Evolutionary conservation across 78 protist species (phyloP), one percentile per base, ranked within the genome.

Genomic region (Dictyostelium intermedium): DNA sequence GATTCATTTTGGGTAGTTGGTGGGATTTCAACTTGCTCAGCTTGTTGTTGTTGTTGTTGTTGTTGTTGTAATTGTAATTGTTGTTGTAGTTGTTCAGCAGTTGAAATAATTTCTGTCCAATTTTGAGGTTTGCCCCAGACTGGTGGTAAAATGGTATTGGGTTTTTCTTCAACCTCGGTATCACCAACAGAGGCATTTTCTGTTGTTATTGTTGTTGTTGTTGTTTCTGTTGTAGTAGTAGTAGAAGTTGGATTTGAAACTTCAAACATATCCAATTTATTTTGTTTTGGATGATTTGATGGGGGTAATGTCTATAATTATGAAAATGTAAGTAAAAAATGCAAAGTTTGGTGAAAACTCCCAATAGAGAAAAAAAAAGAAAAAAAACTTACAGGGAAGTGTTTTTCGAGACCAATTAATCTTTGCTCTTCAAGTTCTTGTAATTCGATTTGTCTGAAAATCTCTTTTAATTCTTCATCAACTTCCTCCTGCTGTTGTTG

Each of bases 371-470:
- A 60, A 5, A 32, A 70, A 32, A 27, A 10, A n/a, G 0, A 66
- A 10, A 1, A 13, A 13, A 39, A 37, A 84, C 83, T 35, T 86
- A 86, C 92, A 32, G 93, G 93, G 35, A 87, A 87, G 81, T 87
- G 93, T 79, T 87, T 87, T 79, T 77, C 86, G 1, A 60, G 25
- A 8, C 85, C 93, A 77, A 87, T 23, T 43, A 50, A n/a, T 78
- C 93, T 87, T 79, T 87, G 93, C 66, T 77, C 93, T 66, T 87
- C 93, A 34, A 87, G 8, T 77, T 87, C 93, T 43, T 87, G 93
- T 39, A 37, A 37, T 35, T 87, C 93, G 43, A 87, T 87, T 87
- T 87, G 85, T 78, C 69, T 77, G 8, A 87, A 56, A 43, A 87
- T 77, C 16, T 34, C 85, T 66, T 76, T 34, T 10, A 87, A 45